Base-by-base conservation (phyloP, 768 basidiomycete genomes). In the Rhodotorula paludigena region DNA sequence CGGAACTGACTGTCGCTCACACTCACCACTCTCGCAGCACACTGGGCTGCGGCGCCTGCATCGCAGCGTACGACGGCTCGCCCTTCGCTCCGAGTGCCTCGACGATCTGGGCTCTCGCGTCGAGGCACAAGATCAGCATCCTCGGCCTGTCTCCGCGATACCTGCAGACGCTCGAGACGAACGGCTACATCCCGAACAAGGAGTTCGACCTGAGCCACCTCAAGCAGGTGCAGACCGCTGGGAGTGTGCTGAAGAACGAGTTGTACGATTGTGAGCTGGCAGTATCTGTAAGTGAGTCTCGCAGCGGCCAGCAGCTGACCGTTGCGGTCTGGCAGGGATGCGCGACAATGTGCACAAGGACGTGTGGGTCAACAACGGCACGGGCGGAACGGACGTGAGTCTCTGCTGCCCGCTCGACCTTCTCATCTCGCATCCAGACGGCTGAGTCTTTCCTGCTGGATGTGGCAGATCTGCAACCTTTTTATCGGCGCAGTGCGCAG, bases 61-160 rank as follows among this genome's bases (percentile, higher is more conserved):
- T 90, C 20, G 85, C 90, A 41, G 78, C 89, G 57, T 91, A 87
- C 78, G 89, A 90, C 76, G 89, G 89, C 36, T 89, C 87, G 69
- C 89, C 89, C 6, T 80, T 90, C 55, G 82, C 83, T 68, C 84
- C 86, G 56, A 86, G 85, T 28, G 15, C 57, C 1, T 77, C 82
- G 15, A 82, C 83, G 63, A 79, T 90, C 38, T 92, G 87, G 86
- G 82, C 81, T 45, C 80, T 89, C 41, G 84, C 86, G 25, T 87
- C 88, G 75, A 79, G 84, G 28, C 80, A 88, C 48, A 83, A 84
- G 21, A 86, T 92, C 68, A 87, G 87, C 42, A 83, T 89, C 67
- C 89, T 89, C 78, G 89, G 89, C 28, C 89, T 88, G 33, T 77
- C 87, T 76, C 89, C 89, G 32, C 90, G 90, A 77, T 90, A 88